Evolutionary conservation across 163 green algal species (phyloP), one percentile per base, ranked within the genome.

Genomic region (Chloroidium sp.): DNA sequence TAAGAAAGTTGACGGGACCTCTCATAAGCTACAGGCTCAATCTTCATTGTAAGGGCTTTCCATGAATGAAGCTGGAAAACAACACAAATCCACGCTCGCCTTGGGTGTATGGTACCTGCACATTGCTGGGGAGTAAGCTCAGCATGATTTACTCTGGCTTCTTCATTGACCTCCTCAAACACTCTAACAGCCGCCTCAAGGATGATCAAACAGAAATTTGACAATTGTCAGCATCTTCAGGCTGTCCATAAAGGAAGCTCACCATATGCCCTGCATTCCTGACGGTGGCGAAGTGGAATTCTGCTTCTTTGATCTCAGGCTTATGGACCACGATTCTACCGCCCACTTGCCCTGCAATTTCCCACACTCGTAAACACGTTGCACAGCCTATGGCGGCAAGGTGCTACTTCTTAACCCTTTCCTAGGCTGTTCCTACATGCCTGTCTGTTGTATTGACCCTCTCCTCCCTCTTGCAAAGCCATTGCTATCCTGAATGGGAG

Each of bases 251-350:
- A 36, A 36, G 36, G 36, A 76, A 76, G 75, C 4, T 4, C 59
- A 93, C 90, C 91, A 95, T 97, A 86, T 97, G 93, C 0, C 93
- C 93, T 3, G 92, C 90, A 61, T 92, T 92, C 69, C 93, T 88
- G 10, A 97, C 89, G 1, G 91, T 95, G 14, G 89, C 90, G 81
- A 94, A 97, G 0, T 83, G 92, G 14, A 97, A 84, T 1, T 89
- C 89, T 4, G 87, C 76, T 79, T 94, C 95, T 1, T 85, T 69
- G 64, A 6, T 72, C 36, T 36, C 36, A 36, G 36, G 36, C 36
- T 36, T 36, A 36, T 36, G 36, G 36, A 36, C 64, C 61, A 91
- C 88, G 0, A 85, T 79, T 83, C 92, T 96, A 36, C 93, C 93
- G 10, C 88, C 93, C 0, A 97, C 93, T 86, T 96, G 92, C 2